Base-by-base conservation (phyloP, 441 rosid genomes). In the Pelargonium myrrhifolium region DNA sequence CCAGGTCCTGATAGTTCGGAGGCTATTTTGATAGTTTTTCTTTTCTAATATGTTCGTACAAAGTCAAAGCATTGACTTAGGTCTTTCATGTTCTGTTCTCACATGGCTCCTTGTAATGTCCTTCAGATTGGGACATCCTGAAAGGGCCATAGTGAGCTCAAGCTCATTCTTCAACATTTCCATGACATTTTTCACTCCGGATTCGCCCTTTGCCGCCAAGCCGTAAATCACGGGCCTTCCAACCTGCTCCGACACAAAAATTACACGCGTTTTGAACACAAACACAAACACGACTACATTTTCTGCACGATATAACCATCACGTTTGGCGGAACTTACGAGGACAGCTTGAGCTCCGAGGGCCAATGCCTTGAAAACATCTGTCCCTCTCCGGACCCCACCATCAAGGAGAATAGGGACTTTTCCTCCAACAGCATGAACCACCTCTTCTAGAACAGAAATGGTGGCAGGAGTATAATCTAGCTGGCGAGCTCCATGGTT, bases 401-500 rank as follows among this genome's bases (percentile, higher is more conserved):
- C 99, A 78, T 93, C 96, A 42, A 89, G 42, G 18, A 89, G 92
- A 24, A 94, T 94, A 10, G 97, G 99, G 68, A 94, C 74, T 62
- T 81, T 82, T 64, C 96, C 96, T 76, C 85, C 85, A 63, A 87
- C 88, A 62, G 97, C 97, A 74, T 87, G 89, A 15, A 90, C 97
- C 21, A 94, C 99, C 96, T 92, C 99, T 80, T 94, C 98, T 74
- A 94, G 73, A 49, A 94, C 98, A 81, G 76, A 70, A 65, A 94
- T 88, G 67, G 99, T 88, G 45, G 98, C 89, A 65, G 99, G 99
- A 39, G 84, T 92, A 22, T 87, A 92, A 75, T 94, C 99, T 6
- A 94, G 96, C 73, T 94, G 99, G 67, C 97, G 96, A 26, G 97
- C 99, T 71, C 99, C 99, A 1, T 94, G 99, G 70, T 94, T 94